These are phyloP conservation scores for Phytophthora litchii DNA, from an alignment of 352 stramenopile genomes.

Conservation along the genomic window DNA sequence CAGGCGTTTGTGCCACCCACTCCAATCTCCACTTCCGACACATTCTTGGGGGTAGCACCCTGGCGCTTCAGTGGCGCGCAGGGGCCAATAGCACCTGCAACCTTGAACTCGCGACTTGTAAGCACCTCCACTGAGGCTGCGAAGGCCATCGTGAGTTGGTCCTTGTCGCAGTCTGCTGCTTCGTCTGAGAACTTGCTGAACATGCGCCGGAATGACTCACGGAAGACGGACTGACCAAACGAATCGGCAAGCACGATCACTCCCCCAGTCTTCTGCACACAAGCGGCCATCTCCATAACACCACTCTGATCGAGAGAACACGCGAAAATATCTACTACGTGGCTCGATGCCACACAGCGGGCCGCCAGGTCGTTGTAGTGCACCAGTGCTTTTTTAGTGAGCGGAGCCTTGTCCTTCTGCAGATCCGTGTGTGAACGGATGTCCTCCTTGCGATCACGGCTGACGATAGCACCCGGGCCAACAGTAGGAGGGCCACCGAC, in stretches of 20 bases:
- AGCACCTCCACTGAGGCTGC: constrained; percentile 96
- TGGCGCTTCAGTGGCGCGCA: constrained; percentile 97
- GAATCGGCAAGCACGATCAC: constrained; percentile 98
- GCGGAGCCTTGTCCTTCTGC: constrained; percentile 93
- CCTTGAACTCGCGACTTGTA: constrained; percentile 98
- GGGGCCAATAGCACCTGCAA: constrained; percentile 97
- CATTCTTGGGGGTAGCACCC: constrained; percentile 87
- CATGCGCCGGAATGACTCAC: constrained; percentile 97
- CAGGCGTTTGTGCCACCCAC: constrained; percentile 91
- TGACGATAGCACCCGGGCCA: constrained; percentile 96
- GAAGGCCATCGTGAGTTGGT: constrained; percentile 96
- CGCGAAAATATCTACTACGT: constrained; percentile 99
- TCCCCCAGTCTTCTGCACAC: constrained; percentile 98
- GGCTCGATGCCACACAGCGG: constrained; percentile 90
- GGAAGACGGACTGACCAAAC: constrained; percentile 99
- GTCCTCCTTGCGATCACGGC: constrained; percentile 95
- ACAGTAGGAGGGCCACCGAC: constrained; percentile 96
- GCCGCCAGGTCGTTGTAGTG: constrained; percentile 97
- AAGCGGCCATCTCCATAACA: constrained; percentile 98
- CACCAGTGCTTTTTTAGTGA: constrained; percentile 94
- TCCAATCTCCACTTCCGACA: constrained; percentile 97
- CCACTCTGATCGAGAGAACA: constrained; percentile 98
- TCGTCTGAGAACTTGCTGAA: constrained; percentile 97
- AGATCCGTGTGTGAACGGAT: constrained; percentile 97
- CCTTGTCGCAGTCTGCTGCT: constrained; percentile 94